Evolutionary conservation across 2,329 filamentous ascomycete species (phyloP), one percentile per base, ranked within the genome.

Genomic region (Sporothrix globosa): DNA sequence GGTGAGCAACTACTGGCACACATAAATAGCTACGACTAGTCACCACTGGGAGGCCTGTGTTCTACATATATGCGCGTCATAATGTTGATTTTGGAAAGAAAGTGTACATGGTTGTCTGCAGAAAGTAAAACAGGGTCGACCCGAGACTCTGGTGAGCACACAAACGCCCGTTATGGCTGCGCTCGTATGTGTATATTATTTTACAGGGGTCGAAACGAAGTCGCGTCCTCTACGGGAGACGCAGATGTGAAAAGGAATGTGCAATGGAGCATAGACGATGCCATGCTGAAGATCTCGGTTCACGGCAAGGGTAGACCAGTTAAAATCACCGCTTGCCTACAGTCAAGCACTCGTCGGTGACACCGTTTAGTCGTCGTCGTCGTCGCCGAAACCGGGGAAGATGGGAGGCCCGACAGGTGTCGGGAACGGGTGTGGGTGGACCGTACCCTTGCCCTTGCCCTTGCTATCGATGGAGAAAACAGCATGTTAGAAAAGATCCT

Each of bases 321-420:
- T 13, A 68, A 68, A 21, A 46, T 41, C 21, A 39, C 63, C 48
- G 34, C 56, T 41, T 3, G 34, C 34, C 19, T 2, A 5, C 19
- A n/a, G 30, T 11, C 30, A 19, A 30, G 17, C 19, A 14, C 24
- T 44, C 17, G 21, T 24, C 24, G 14, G 5, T 1, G 4, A 27
- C 14, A 2, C 63, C 7, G 30, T 65, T 41, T 69, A 71, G 67
- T 71, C 46, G 50, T 71, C 70, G 24, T 69, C 66, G 50, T 58
- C 70, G 34, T 34, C 34, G 41, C 46, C 58, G 24, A 39, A 58
- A 39, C 41, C 61, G 7, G 48, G 48, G 50, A 24, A 63, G 63
- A 27, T 30, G 48, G 69, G 69, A 34, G 63, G 53, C 10, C 39
- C 2, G 50, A 41, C 6, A 3, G 66, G 66, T 4, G 66, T 65